These are phyloP conservation scores for Anastatica hierochuntica DNA, from an alignment of 345 rosid genomes.

Conservation along the genomic window DNA sequence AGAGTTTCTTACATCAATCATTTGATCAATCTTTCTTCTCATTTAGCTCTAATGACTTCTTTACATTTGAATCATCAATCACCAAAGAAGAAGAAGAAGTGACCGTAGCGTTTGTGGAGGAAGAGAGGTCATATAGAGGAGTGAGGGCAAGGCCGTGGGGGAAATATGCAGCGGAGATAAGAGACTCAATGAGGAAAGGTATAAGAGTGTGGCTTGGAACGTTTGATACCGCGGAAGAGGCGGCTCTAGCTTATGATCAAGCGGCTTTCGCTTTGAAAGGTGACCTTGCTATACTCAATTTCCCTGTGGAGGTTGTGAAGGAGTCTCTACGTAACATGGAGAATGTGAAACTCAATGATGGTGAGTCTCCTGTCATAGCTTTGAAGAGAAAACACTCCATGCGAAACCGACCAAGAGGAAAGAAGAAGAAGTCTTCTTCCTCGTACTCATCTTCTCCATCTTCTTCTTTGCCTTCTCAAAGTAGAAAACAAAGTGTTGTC, in stretches of 20 bases:
- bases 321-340: constrained; percentile 47
- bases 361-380: constrained; percentile 56
- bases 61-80: constrained; percentile 20
- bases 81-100: constrained; percentile 21
- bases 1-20: constrained; percentile 23
- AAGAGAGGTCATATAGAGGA: constrained; percentile 45
- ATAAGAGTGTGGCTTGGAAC: constrained; percentile 75
- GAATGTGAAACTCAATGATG: constrained; percentile 29
- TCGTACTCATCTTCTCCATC: not conserved
- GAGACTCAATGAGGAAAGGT: constrained; percentile 58
- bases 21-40: constrained; percentile 12
- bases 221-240: constrained; percentile 57
- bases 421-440: constrained; percentile 22
- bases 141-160: constrained; percentile 77
- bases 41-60: constrained; percentile 32
- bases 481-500: constrained; percentile 13
- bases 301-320: constrained; percentile 32
- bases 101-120: constrained; percentile 20
- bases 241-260: constrained; percentile 71
- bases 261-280: constrained; percentile 62
- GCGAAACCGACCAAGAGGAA: constrained; percentile 30
- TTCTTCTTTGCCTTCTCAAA: constrained; percentile 3
- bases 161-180: constrained; percentile 65
- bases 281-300: constrained; percentile 46
- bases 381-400: constrained; percentile 49